Conservation (phyloP, 495 filamentous ascomycete genomes). For the Venustampulla echinocandica region DNA sequence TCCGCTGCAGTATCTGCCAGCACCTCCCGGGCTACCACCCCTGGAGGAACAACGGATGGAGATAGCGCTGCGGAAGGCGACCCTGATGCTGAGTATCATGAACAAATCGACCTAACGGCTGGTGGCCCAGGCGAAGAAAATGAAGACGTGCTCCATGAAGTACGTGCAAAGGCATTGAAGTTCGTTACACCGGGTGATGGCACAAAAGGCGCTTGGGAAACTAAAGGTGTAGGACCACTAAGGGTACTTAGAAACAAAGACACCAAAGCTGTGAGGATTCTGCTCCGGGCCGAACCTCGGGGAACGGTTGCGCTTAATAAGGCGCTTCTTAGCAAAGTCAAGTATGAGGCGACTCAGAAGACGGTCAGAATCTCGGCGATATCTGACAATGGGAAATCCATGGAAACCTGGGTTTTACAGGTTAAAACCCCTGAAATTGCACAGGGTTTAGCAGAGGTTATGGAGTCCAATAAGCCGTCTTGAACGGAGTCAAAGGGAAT, state of each 20-base stretch:
- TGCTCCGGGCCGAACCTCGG: slow-evolving; percentile 60
- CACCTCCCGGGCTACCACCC: slow-evolving; percentile 41
- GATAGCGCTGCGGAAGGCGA: slow-evolving; percentile 25
- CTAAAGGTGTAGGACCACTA: slow-evolving; percentile 54
- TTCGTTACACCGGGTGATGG: slow-evolving; percentile 25
- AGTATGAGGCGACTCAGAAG: slow-evolving; percentile 47
- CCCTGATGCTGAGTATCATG: slow-evolving; percentile 26
- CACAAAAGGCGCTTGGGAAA: slow-evolving; percentile 42
- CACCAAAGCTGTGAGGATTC: slow-evolving; percentile 51
- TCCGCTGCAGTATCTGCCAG: slow-evolving; percentile 30
- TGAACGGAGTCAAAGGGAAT: neutral
- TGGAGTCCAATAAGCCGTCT: slow-evolving; percentile 37
- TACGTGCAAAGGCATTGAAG: slow-evolving; percentile 54
- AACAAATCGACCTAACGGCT: slow-evolving; percentile 54
- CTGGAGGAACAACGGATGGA: slow-evolving; percentile 34
- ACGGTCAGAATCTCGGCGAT: slow-evolving; percentile 49
- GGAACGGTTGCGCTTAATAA: slow-evolving; percentile 65
- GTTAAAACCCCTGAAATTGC: slow-evolving; percentile 45
- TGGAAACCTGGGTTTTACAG: slow-evolving; percentile 57
- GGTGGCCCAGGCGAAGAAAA: slow-evolving; percentile 63
- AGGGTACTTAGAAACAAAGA: slow-evolving; percentile 59
- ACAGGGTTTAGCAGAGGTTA: slow-evolving; percentile 34
- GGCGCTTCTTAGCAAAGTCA: slow-evolving; percentile 44
- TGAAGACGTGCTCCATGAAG: slow-evolving; percentile 54
- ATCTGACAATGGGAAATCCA: slow-evolving; percentile 36